Evolutionary conservation across 805 yeast species (phyloP), one percentile per base, ranked within the genome.

Genomic region (Candida namnaoensis): DNA sequence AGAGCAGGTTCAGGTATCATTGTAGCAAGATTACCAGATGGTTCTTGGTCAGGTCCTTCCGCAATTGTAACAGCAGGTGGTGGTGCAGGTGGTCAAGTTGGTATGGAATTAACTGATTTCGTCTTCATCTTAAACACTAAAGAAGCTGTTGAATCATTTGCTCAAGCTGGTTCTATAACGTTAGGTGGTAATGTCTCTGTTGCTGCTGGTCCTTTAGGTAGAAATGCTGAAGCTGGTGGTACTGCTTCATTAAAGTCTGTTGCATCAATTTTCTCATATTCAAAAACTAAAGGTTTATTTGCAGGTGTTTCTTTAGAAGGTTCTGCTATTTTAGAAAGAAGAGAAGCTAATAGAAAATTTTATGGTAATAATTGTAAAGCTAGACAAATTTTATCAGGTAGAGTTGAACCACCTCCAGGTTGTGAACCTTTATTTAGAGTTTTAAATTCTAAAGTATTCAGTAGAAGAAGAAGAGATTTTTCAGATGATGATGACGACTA

Each of bases 281-380:
- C 97, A 11, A 91, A 93, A 63, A 88, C 96, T 4, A 91, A 93
- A 62, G 99, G 99, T 48, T 72, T 93, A 39, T 91, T 87, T 65
- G 99, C 99, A 0, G 99, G 99, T 57, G 95, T 91, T 15, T 91
- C 98, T 1, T 74, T 91, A 40, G 99, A 91, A 66, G 99, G 99
- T 28, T 88, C 97, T 1, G 95, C 91, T 13, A 78, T 93, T 44
- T 72, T 93, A n/a, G 99, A 93, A 65, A 83, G 99, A 68, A 78
- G 98, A 65, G 98, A 93, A 54, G 96, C 98, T 26, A 91, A 91
- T 64, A 74, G 96, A 56, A 91, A 91, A 65, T 91, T 91, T 58
- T 91, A 91, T 58, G 98, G 99, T 34, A 74, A 72, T 51, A 78
- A 74, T 49, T 84, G 95, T 60, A 88, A 93, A 45, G 95, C 97